phyloP scores from a whole-genome alignment of 192 early-diverging fungal genomes.

The Phycomyces blakesleeanus region DNA sequence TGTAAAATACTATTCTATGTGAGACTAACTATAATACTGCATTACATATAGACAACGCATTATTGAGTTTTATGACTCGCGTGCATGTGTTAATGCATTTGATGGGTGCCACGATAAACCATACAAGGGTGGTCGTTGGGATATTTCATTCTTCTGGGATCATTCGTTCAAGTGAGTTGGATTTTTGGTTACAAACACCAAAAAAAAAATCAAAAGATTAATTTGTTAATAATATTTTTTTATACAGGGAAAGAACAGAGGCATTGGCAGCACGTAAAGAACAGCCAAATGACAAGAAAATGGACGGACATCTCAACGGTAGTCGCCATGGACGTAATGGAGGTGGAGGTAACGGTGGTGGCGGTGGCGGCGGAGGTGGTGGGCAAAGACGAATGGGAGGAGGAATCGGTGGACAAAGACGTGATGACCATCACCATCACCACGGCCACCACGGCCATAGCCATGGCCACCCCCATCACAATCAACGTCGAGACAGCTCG shows the following conservation, averaged over 20 bases:
- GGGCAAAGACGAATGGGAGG: background rate
- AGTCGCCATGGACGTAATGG: conserved; percentile 13
- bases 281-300: conserved; percentile 12
- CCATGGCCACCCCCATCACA: no score
- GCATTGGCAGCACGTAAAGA: background rate
- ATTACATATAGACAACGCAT: conserved; percentile 34
- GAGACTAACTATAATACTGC: background rate
- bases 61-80: conserved; percentile 46
- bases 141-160: conserved; percentile 44
- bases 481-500: no score
- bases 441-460: no score
- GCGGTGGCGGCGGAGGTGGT: conserved; percentile 5
- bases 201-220: background rate
- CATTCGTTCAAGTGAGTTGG: conserved; percentile 28
- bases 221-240: background rate
- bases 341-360: no score
- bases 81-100: conserved; percentile 35
- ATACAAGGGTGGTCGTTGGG: conserved; percentile 37
- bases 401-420: no score
- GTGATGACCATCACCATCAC: no score
- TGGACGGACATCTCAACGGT: conserved; percentile 22
- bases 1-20: background rate
- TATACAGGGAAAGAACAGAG: conserved; percentile 24
- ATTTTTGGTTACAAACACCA: background rate
- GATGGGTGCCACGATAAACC: conserved; percentile 26